Conservation (phyloP, 805 yeast species). For the Cyberlindnera veronae region DNA sequence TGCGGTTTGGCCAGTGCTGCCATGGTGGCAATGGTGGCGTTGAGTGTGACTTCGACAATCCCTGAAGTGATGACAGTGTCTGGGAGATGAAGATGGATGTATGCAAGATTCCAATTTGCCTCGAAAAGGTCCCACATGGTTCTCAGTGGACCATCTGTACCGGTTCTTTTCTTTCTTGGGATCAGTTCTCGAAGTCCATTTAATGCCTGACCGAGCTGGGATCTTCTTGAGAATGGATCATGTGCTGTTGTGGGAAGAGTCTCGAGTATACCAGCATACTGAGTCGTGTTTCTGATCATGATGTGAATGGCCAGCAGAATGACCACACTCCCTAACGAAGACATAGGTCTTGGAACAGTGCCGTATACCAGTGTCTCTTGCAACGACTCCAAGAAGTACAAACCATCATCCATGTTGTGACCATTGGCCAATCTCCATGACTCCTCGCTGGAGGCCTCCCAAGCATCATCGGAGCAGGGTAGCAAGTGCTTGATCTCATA, state of each 20-base stretch:
- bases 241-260: background rate
- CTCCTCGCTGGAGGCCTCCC: background rate
- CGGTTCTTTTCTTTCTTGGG: background rate
- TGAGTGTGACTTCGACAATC: background rate
- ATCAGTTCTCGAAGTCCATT: background rate
- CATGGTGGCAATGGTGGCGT: background rate
- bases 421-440: background rate
- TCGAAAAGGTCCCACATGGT: constrained; percentile 2
- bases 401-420: background rate
- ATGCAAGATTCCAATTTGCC: background rate
- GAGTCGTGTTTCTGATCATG: constrained; percentile 1
- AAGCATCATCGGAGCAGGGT: background rate
- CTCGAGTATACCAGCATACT: background rate
- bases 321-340: background rate
- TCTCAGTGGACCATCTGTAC: background rate
- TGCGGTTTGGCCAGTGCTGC: constrained; percentile 1
- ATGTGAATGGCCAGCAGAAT: background rate
- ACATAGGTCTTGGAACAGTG: background rate
- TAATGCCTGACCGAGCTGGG: constrained; percentile 1
- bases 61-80: constrained; percentile 2
- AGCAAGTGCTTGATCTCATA: background rate
- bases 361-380: constrained; percentile 2
- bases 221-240: constrained; percentile 1
- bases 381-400: background rate
- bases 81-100: constrained; percentile 1